Percentiles rank a stretch among this genome's conserved stretches.
phyloP scores from a whole-genome alignment of 208 protist species.

The Trypanosoma theileri region DNA sequence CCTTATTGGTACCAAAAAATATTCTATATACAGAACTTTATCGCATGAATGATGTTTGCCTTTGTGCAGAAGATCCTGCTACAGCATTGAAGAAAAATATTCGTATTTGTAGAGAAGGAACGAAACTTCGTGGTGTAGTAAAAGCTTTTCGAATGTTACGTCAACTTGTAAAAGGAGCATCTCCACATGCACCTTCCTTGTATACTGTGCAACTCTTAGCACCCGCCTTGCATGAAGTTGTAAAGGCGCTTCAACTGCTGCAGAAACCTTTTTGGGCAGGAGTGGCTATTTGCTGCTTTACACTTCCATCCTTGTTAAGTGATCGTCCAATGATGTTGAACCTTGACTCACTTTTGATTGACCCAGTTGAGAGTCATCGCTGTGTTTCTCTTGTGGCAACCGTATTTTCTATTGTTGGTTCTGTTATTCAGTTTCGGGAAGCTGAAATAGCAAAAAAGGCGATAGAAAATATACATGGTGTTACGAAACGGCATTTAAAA shows the following conservation, averaged over 20 bases:
- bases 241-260: constrained; percentile 25
- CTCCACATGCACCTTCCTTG: not conserved
- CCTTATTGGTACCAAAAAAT: constrained; percentile 18
- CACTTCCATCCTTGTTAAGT: constrained; percentile 50
- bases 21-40: constrained; percentile 9
- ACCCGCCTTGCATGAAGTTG: constrained; percentile 33
- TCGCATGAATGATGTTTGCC: constrained; percentile 17
- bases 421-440: constrained; percentile 20
- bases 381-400: constrained; percentile 26
- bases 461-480: constrained; percentile 7
- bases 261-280: constrained; percentile 69
- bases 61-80: constrained; percentile 20
- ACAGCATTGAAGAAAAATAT: constrained; percentile 12
- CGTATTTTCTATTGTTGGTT: constrained; percentile 15
- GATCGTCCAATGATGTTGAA: constrained; percentile 2
- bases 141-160: constrained; percentile 20
- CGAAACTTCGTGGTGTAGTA: constrained; percentile 8
- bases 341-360: constrained; percentile 12
- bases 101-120: constrained; percentile 8
- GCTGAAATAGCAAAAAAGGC: constrained; percentile 19
- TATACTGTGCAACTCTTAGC: constrained; percentile 34
- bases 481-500: not conserved
- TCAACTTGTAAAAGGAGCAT: constrained; percentile 23
- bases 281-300: constrained; percentile 51
- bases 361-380: constrained; percentile 17